Conservation (phyloP, 2,329 filamentous ascomycete genomes). For the Colletotrichum sp. region DNA sequence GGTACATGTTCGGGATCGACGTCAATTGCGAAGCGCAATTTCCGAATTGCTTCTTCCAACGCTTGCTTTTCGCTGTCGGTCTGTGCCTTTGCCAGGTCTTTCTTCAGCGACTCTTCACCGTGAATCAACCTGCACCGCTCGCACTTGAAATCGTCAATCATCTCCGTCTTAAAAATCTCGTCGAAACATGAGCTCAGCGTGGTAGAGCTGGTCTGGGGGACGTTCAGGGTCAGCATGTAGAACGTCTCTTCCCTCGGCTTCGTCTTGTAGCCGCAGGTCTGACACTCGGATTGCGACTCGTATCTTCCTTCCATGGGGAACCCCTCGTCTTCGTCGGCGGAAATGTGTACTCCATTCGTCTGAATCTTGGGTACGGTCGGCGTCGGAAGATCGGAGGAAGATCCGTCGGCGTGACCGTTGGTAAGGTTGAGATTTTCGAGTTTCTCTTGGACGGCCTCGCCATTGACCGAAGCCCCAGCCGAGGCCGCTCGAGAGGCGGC, state of each 20-base stretch:
- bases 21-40: slow-evolving; percentile 73
- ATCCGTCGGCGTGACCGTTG: slow-evolving; percentile 9
- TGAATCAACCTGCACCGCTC: slow-evolving; percentile 90
- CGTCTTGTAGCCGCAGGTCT: slow-evolving; percentile 88
- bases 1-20: slow-evolving; percentile 81
- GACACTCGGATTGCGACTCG: slow-evolving; percentile 94
- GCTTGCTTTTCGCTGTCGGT: slow-evolving; percentile 61
- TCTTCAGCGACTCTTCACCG: slow-evolving; percentile 68
- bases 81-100: slow-evolving; percentile 60
- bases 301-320: slow-evolving; percentile 93
- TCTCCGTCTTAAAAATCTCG: slow-evolving; percentile 90
- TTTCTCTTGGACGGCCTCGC: slow-evolving; percentile 31
- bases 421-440: slow-evolving; percentile 30
- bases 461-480: slow-evolving; percentile 19
- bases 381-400: slow-evolving; percentile 16
- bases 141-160: slow-evolving; percentile 96
- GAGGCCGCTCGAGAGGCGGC: slow-evolving; percentile 25
- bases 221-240: slow-evolving; percentile 89
- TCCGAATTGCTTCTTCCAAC: slow-evolving; percentile 49
- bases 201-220: slow-evolving; percentile 82
- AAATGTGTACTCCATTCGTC: slow-evolving; percentile 11
- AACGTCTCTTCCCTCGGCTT: slow-evolving; percentile 85
- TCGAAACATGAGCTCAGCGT: slow-evolving; percentile 90
- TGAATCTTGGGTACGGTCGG: slow-evolving; percentile 13
- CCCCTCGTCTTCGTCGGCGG: slow-evolving; percentile 43